Evolutionary conservation across 805 yeast genomes (phyloP), one percentile per base, ranked within the genome.

Genomic region (Ogataea henricii): DNA sequence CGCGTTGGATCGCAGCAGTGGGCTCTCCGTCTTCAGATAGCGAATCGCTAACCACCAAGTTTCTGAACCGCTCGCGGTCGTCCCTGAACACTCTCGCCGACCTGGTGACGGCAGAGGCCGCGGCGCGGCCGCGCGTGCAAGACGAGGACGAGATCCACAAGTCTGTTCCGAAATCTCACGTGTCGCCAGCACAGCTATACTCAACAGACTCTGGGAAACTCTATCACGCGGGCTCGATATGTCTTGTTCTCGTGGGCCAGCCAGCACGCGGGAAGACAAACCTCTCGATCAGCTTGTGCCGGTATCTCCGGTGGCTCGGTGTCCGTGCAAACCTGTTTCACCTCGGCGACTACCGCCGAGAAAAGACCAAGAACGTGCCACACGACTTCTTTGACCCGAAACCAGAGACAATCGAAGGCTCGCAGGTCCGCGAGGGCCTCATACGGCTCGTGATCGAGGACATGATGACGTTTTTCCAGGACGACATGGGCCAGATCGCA

Each of bases 191-290:
- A 0, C 99, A 92, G 68, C 72, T 91, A 38, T 92, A 92, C 65
- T 84, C 95, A 10, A 92, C 98, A 0, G 96, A 89, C 48, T 82
- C 91, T 0, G 99, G 99, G 0, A 79, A 89, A 54, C 74, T 94
- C 58, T 94, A 89, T 70, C 98, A 94, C 61, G 98, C 99, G 4
- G 99, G 99, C 3, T 87, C 89, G 59, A 82, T 94, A 37, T 82
- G 96, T 58, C 85, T 94, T 45, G 89, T 87, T 3, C 76, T 94
- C 56, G 92, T 88, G 4, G 99, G 99, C 0, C 74, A 91, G 50
- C 98, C 99, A 2, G 98, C 97, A 1, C 77, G 98, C 40, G 97
- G 98, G 2, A 94, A 94, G 65, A 94, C 99, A 1, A 89, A 90
- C 64, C 74, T 92, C 43, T 86, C 97, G 5, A 97, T 92, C 33